Conservation (phyloP, 768 basidiomycete species). For the Phaeotremella skinneri region DNA sequence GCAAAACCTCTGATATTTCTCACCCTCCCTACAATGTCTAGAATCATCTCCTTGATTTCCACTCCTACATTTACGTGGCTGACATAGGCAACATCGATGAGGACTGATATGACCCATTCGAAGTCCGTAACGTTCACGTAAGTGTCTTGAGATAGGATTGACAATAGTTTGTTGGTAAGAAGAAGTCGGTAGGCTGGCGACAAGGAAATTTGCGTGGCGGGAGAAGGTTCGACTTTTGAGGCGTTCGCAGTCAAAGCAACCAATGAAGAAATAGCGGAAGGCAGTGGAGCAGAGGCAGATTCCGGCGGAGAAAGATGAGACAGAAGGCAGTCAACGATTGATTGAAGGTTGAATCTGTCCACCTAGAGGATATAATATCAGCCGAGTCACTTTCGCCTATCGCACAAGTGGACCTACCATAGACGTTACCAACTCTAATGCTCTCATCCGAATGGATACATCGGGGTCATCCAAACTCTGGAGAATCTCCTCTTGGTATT, state of each 20-base stretch:
- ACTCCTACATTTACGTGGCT: conserved; percentile 74
- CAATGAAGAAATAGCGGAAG: conserved; percentile 35
- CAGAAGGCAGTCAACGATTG: conserved; percentile 83
- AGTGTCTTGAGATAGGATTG: conserved; percentile 76
- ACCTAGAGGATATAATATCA: conserved; percentile 58
- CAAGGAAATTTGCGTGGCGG: conserved; percentile 58
- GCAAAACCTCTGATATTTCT: conserved; percentile 71
- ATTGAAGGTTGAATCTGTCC: conserved; percentile 76
- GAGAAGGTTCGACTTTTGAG: conserved; percentile 45
- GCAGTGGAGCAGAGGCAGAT: conserved; percentile 53
- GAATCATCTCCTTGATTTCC: conserved; percentile 75
- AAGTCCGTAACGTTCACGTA: conserved; percentile 89
- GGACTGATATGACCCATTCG: conserved; percentile 95
- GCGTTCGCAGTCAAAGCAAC: conserved; percentile 59
- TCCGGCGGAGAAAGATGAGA: conserved; percentile 72
- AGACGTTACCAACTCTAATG: conserved; percentile 85
- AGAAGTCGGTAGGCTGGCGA: conserved; percentile 82
- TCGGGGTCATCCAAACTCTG: conserved; percentile 87
- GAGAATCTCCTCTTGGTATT: conserved; percentile 88
- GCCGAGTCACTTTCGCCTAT: neutral
- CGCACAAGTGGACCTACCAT: conserved; percentile 64
- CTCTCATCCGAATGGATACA: conserved; percentile 92
- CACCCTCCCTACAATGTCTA: conserved; percentile 83
- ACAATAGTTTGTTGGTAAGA: conserved; percentile 75
- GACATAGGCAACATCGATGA: conserved; percentile 85